Conservation (phyloP, 371 early-diverging fungal species). For the Apophysomyces elegans region DNA sequence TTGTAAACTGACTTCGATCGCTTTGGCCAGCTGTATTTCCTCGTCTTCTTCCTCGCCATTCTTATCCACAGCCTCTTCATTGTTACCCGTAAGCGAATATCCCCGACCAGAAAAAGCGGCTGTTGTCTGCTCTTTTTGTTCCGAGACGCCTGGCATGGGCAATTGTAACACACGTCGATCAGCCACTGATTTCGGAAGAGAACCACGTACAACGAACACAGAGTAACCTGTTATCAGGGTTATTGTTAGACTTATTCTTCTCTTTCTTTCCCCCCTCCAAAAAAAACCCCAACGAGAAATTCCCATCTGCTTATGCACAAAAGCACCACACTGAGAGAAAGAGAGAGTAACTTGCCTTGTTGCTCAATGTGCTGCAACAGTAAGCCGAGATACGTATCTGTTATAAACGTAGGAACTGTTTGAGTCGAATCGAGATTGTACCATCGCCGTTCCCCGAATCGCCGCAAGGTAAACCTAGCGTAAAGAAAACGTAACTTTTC, state of each 20-base stretch:
- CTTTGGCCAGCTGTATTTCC: slow-evolving; percentile 32
- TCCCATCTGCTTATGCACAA: too few species aligned
- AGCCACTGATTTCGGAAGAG: slow-evolving; percentile 23
- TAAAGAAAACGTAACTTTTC: too few species aligned
- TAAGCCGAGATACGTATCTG: slow-evolving; percentile 68
- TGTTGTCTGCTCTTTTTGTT: slow-evolving; percentile 4
- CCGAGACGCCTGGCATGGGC: slow-evolving; percentile 8
- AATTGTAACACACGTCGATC: slow-evolving; percentile 31
- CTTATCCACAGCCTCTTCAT: not conserved
- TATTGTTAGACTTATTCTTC: not conserved
- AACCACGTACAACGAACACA: slow-evolving; percentile 42
- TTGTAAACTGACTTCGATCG: slow-evolving; percentile 42
- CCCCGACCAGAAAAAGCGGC: slow-evolving; percentile 37
- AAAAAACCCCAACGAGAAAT: too few species aligned
- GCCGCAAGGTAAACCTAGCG: slow-evolving; percentile 70
- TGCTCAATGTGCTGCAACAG: slow-evolving; percentile 66
- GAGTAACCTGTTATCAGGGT: slow-evolving; percentile 28
- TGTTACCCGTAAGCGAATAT: slow-evolving; percentile 22
- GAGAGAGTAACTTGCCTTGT: slow-evolving; percentile 58
- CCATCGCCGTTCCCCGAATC: slow-evolving; percentile 68
- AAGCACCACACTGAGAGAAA: too few species aligned
- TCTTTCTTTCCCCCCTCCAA: not conserved
- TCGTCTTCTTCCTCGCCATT: slow-evolving; percentile 30
- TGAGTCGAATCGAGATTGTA: slow-evolving; percentile 73
- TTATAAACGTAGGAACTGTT: slow-evolving; percentile 55